Base-by-base conservation (phyloP, 805 yeast genomes). In the Danielozyma ontarioensis region DNA sequence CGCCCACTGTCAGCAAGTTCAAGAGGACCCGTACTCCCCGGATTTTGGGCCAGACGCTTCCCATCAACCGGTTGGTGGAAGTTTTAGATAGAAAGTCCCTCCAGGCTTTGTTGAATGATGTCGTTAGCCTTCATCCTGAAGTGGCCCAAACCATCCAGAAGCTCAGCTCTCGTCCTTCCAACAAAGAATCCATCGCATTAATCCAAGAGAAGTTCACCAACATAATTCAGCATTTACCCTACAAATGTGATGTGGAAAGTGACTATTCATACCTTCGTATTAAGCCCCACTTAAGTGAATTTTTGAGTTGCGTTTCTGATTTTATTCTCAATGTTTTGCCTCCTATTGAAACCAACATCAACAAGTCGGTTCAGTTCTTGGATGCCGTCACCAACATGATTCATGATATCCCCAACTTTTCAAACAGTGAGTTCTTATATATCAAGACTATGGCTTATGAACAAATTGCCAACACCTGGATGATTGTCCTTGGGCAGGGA, bases 221-320 rank as follows among this genome's bases (percentile, higher is more conserved):
- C 4, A 72, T 84, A 17, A 46, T 60, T 14, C 53, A 54, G 7
- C 68, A 71, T 38, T 57, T 87, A 42, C 96, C 96, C 1, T 85
- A 83, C 54, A 79, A 80, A 43, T 86, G 85, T 41, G 88, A 83
- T 45, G 66, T 71, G 7, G 66, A 72, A 24, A 75, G 83, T 29
- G 95, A 86, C 54, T 86, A 86, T 50, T 77, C 89, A 4, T 86
- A 76, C 53, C 58, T 83, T 36, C 68, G 95, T 36, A 83, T 87
- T 24, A 78, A 83, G 48, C 74, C 82, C 5, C 58, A 65, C 37
- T 70, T 84, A 40, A 73, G 74, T 37, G 93, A 83, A 44, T 84
- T 86, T 45, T 70, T 83, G 39, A 67, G 70, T 40, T 77, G 85
- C 15, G 62, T 87, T 34, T 75, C 83, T 13, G 96, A 86, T 55